A percentile compares a stretch with the other conserved stretches of the same genome.
Conservation (phyloP, 768 basidiomycete species). For the Mycena crocata region DNA sequence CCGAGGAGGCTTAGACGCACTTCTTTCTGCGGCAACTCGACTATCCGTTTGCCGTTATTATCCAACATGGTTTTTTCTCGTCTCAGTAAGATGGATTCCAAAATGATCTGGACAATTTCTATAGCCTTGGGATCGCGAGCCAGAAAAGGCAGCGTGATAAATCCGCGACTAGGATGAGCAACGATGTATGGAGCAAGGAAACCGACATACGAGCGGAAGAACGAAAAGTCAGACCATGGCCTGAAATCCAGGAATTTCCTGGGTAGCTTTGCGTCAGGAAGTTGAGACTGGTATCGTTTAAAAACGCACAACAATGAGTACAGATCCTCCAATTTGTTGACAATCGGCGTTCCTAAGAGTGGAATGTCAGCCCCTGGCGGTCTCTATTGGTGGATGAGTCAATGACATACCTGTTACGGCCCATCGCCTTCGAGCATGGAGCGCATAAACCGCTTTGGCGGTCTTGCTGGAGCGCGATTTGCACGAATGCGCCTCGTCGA, state of each 20-base stretch:
- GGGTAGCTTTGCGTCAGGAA: conserved; percentile 1
- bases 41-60: conserved; percentile 85
- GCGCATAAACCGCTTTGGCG: conserved; percentile 88
- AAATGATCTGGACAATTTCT: conserved; percentile 93
- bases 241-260: conserved; percentile 84
- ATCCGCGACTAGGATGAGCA: conserved; percentile 55
- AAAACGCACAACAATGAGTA: conserved; percentile 83
- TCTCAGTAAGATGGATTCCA: conserved; percentile 87
- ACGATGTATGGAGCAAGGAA: neutral
- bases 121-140: conserved; percentile 92
- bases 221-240: conserved; percentile 86
- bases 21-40: conserved; percentile 89
- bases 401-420: conserved; percentile 77
- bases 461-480: conserved; percentile 91
- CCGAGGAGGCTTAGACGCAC: too few species aligned
- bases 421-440: conserved; percentile 86
- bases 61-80: conserved; percentile 96
- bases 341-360: conserved; percentile 90
- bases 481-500: conserved; percentile 96
- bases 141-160: conserved; percentile 93
- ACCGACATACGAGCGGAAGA: conserved; percentile 84
- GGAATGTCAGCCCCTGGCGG: conserved; percentile 4
- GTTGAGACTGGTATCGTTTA: too few species aligned
- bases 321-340: conserved; percentile 92
- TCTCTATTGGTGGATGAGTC: neutral